Base-by-base conservation (phyloP, 140 eudicot species). In the Flaveria floridana region DNA sequence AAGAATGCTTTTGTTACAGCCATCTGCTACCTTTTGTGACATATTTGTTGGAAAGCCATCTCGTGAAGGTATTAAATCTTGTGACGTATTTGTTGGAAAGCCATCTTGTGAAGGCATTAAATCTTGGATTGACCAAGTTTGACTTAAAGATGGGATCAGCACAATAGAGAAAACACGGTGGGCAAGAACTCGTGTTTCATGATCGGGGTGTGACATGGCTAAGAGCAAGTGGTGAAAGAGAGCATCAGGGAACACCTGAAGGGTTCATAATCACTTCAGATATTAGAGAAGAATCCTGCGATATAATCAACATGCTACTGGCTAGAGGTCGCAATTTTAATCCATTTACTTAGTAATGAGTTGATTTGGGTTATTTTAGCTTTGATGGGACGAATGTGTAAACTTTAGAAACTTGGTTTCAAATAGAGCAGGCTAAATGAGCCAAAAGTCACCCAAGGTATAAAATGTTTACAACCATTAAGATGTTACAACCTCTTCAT, bases 151-250 rank as follows among this genome's bases (percentile, higher is more conserved):
- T 68, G 96, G 95, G 87, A 90, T 57, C 67, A 87, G 84, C 78
- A 90, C 91, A 25, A 79, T 67, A 68, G 87, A 90, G 73, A 87
- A 86, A 2, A 87, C 77, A 55, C 68, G 88, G 76, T 90, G 94
- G 66, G 95, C 94, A 68, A 79, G 84, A 66, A 81, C 68, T 61
- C 96, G 87, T 72, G 96, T 86, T 78, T 90, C 96, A 42, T 72
- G 75, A 79, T 90, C 95, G 26, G 91, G 86, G 73, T 90, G 96
- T 26, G 88, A 91, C 96, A 90, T 90, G 65, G 91, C 95, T 64
- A 90, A 69, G n/a, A 90, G 86, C 79, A 90, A 78, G 73, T 90
- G 95, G 81, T 87, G 96, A 79, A 90, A 90, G 37, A 90, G 90
- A 64, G 89, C 89, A 80, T 90, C 95, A 2, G 96, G 96, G 73